Percentiles rank a stretch among this genome's conserved stretches.
Conservation (phyloP, 495 filamentous ascomycete species). For the Immersiella caudata region DNA sequence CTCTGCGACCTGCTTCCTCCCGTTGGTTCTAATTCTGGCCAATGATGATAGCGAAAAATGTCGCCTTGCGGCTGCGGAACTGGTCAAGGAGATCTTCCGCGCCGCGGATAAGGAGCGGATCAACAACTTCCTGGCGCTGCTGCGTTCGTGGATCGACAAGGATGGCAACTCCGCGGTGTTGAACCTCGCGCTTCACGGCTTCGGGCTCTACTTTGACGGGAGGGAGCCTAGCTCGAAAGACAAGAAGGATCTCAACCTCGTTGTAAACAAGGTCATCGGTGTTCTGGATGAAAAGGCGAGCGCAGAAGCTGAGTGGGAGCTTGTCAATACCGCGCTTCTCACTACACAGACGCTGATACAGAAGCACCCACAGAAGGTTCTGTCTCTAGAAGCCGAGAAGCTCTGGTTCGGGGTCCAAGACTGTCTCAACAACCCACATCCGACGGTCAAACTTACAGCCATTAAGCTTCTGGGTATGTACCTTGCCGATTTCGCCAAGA, state of each 20-base stretch:
- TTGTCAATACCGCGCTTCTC: constrained; percentile 75
- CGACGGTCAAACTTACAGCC: constrained; percentile 75
- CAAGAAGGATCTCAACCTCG: constrained; percentile 60
- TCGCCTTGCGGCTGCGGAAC: constrained; percentile 75
- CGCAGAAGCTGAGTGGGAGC: constrained; percentile 65
- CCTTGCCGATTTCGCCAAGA: constrained; percentile 75
- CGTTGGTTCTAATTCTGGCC: constrained; percentile 78
- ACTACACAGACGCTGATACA: constrained; percentile 69
- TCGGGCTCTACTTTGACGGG: constrained; percentile 79
- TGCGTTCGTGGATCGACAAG: constrained; percentile 78
- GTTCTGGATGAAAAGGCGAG: constrained; percentile 53
- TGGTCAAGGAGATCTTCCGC: constrained; percentile 79
- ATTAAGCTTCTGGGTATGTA: constrained; percentile 74
- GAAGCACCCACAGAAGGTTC: constrained; percentile 60
- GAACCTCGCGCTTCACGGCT: constrained; percentile 75
- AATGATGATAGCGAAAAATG: constrained; percentile 90
- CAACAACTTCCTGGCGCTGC: constrained; percentile 65
- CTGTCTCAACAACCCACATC: constrained; percentile 71
- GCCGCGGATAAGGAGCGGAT: constrained; percentile 74
- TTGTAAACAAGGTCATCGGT: constrained; percentile 46
- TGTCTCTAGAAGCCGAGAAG: constrained; percentile 56
- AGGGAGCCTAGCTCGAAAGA: constrained; percentile 57
- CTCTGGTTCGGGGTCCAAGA: constrained; percentile 70
- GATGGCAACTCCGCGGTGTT: constrained; percentile 67
- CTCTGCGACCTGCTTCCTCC: constrained; percentile 78